A percentile compares a stretch with the other conserved stretches of the same genome.
Evolutionary conservation across 2,329 filamentous ascomycete genomes (phyloP).

Genomic region (Lachnellula willkommii): DNA sequence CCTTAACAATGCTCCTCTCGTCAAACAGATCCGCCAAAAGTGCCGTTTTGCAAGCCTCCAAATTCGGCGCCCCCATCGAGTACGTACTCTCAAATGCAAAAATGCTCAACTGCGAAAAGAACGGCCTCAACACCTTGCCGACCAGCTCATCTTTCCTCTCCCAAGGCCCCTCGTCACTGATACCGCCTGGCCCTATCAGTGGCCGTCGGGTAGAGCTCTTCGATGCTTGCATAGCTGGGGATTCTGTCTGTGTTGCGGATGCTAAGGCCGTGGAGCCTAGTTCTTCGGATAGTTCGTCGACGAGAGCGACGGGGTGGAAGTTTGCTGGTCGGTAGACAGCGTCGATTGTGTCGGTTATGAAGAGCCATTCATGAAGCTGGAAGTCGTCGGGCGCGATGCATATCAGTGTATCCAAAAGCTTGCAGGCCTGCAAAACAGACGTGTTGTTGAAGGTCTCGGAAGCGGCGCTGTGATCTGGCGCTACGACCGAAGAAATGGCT

Average conservation of each 20-base stretch:
- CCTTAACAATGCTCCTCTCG: constrained; percentile 63
- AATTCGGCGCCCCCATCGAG: constrained; percentile 67
- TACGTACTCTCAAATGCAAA: constrained; percentile 91
- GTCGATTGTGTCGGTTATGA: constrained; percentile 94
- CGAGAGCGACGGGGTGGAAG: constrained; percentile 68
- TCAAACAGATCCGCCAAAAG: constrained; percentile 74
- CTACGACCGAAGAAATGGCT: constrained; percentile 68
- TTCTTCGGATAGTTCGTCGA: constrained; percentile 78
- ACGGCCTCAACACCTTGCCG: constrained; percentile 73
- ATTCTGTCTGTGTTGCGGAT: constrained; percentile 20
- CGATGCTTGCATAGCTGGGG: constrained; percentile 20
- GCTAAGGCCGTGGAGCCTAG: constrained; percentile 38
- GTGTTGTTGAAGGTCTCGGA: constrained; percentile 71
- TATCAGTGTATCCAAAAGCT: constrained; percentile 84
- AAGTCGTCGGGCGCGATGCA: constrained; percentile 89
- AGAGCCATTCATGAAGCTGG: constrained; percentile 97
- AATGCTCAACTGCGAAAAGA: constrained; percentile 88
- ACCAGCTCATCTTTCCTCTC: constrained; percentile 66
- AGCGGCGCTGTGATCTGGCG: constrained; percentile 56
- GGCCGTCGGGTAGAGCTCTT: constrained; percentile 31
- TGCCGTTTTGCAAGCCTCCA: constrained; percentile 56
- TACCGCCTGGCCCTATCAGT: constrained; percentile 39
- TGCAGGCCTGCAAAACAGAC: constrained; percentile 83
- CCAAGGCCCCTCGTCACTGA: constrained; percentile 49
- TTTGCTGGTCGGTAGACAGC: constrained; percentile 76